These are phyloP conservation scores for Volvox reticuliferus DNA, from an alignment of 139 green algal species.

Conservation along the genomic window DNA sequence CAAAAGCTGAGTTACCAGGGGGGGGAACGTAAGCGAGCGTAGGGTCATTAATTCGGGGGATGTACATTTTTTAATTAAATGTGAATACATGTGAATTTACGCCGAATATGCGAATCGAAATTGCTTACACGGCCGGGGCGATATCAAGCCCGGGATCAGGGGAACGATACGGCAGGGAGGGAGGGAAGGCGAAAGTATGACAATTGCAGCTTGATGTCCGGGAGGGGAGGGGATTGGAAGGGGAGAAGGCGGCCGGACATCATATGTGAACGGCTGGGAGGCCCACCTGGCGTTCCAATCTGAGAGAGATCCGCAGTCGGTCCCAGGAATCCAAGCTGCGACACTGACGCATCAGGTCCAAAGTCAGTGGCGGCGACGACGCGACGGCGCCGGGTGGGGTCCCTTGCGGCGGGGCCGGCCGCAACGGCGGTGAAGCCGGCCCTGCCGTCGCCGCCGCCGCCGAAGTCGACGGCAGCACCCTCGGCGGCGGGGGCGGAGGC, in stretches of 20 bases:
- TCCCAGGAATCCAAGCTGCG: neutral
- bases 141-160: no score
- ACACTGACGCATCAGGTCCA: neutral
- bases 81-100: no score
- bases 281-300: conserved; percentile 56
- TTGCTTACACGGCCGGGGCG: no score
- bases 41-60: no score
- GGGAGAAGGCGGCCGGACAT: no score
- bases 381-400: neutral
- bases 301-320: conserved; percentile 42
- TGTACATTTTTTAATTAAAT: no score
- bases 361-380: neutral
- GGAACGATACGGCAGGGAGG: no score
- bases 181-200: neutral
- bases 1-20: neutral
- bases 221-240: no score
- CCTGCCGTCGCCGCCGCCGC: neutral
- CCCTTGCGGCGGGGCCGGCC: neutral
- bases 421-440: neutral
- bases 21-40: no score
- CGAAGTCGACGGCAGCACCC: neutral
- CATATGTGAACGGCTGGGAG: no score
- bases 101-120: no score
- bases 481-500: neutral
- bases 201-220: no score